phyloP scores from a whole-genome alignment of 192 early-diverging fungal genomes.

The Radiomyces spectabilis region DNA sequence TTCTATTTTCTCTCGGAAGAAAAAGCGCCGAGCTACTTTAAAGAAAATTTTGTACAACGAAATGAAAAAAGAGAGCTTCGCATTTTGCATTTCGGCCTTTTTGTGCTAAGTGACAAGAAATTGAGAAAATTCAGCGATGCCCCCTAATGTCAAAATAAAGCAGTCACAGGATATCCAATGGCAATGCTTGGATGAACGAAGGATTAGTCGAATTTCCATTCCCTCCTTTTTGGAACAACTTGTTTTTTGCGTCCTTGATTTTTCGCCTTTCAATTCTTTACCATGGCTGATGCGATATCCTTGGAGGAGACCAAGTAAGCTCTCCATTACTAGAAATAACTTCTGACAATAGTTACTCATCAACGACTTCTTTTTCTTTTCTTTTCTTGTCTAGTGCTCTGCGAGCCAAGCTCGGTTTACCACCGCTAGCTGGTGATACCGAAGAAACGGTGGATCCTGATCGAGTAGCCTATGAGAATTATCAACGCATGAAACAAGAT shows the following conservation, averaged over 20 bases:
- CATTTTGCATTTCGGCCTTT: no score
- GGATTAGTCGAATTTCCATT: no score
- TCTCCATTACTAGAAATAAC: neutral
- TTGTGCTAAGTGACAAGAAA: no score
- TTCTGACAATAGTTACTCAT: neutral
- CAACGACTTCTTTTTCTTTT: neutral
- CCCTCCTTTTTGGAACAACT: no score
- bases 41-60: no score
- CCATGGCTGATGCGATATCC: conserved; percentile 32
- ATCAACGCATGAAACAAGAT: conserved; percentile 41
- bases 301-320: conserved; percentile 49
- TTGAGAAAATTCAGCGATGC: no score
- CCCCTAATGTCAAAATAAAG: no score
- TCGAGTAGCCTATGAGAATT: conserved; percentile 49
- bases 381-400: conserved; percentile 30
- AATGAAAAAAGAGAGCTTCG: no score
- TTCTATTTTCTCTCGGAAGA: no score
- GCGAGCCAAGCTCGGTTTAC: conserved; percentile 44
- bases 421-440: conserved; percentile 30
- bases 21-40: no score
- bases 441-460: conserved; percentile 28
- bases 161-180: no score
- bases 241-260: neutral
- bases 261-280: neutral
- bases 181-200: no score